Percentiles rank a stretch among this genome's conserved stretches.
These are phyloP conservation scores for Smittium mucronatum DNA, from an alignment of 371 early-diverging fungal species.

Conservation along the genomic window DNA sequence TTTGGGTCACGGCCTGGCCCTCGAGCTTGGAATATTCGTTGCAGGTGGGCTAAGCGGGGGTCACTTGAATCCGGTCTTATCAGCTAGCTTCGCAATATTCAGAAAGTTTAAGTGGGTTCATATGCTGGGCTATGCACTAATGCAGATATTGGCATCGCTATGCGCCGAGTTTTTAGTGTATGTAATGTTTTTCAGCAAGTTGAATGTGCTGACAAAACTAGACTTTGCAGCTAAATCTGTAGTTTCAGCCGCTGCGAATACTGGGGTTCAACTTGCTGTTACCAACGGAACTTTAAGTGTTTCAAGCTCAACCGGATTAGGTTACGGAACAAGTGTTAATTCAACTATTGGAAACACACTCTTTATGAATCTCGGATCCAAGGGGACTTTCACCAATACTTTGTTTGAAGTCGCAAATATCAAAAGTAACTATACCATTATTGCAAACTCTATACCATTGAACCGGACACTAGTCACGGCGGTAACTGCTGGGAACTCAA, in stretches of 20 bases:
- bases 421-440: background rate
- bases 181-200: background rate
- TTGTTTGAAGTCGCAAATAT: background rate
- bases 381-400: background rate
- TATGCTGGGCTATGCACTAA: constrained; percentile 43
- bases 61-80: constrained; percentile 69
- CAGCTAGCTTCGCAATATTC: constrained; percentile 51
- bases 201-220: background rate
- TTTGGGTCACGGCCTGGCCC: constrained; percentile 45
- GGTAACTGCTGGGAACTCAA: background rate
- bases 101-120: constrained; percentile 49
- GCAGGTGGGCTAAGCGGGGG: constrained; percentile 68
- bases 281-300: background rate
- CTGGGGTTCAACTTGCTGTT: background rate
- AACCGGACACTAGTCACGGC: background rate
- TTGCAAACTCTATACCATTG: no score
- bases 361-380: background rate
- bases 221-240: background rate
- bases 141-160: constrained; percentile 58
- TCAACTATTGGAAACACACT: background rate
- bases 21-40: constrained; percentile 46
- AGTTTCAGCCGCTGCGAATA: background rate
- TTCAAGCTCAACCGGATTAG: background rate
- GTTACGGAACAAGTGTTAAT: background rate
- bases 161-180: constrained; percentile 20